phyloP scores from a whole-genome alignment of 225 moss, liverwort and hornwort genomes.

The Takakia lepidozioides region DNA sequence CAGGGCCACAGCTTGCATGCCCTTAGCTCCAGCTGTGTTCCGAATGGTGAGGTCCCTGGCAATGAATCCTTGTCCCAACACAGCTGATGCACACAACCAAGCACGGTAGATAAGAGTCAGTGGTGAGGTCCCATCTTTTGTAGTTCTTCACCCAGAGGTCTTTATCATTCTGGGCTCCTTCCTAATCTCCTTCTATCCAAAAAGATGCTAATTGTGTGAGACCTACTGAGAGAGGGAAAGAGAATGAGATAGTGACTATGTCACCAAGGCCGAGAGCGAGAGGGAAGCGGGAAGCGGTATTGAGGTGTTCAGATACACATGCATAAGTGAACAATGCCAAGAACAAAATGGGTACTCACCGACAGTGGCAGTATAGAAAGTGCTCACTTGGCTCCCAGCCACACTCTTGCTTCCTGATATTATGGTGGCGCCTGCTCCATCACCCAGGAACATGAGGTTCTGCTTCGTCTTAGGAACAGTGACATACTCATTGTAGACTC shows the following conservation, averaged over 20 bases:
- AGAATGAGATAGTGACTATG: neutral
- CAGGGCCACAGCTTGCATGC: slow-evolving; percentile 84
- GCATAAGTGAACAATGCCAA: neutral
- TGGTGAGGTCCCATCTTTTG: neutral
- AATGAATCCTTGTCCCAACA: slow-evolving; percentile 58
- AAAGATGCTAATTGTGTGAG: neutral
- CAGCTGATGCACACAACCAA: slow-evolving; percentile 40
- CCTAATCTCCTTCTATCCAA: neutral
- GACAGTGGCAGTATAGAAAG: slow-evolving; percentile 59
- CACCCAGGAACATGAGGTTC: slow-evolving; percentile 67
- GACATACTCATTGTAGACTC: slow-evolving; percentile 55
- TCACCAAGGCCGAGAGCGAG: too few relatives aligned
- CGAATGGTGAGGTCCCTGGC: slow-evolving; percentile 62
- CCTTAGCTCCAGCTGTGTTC: slow-evolving; percentile 75
- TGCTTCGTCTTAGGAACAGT: slow-evolving; percentile 28
- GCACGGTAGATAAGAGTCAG: neutral
- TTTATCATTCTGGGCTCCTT: neutral
- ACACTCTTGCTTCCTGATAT: slow-evolving; percentile 70
- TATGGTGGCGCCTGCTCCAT: slow-evolving; percentile 56
- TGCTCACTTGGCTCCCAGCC: slow-evolving; percentile 33
- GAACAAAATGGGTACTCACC: slow-evolving; percentile 23
- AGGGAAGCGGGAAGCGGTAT: too few relatives aligned
- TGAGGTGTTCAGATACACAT: neutral
- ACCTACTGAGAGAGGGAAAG: neutral
- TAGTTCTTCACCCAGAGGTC: neutral